These are phyloP conservation scores for Apophysomyces variabilis DNA, from an alignment of 371 early-diverging fungal species.

Conservation along the genomic window DNA sequence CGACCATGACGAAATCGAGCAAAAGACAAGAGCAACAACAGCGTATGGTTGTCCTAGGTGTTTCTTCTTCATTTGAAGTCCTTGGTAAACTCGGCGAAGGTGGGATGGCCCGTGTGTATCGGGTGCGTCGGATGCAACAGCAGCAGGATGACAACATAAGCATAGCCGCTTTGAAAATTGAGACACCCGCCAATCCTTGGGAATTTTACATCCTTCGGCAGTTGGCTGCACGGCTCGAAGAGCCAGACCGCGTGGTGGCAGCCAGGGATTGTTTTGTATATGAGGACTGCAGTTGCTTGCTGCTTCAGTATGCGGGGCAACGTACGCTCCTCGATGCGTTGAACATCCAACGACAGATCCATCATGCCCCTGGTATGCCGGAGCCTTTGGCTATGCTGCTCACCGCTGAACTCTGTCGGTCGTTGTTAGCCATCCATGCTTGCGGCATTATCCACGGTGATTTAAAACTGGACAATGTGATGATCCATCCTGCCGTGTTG, in stretches of 20 bases:
- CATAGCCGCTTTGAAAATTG: constrained; percentile 36
- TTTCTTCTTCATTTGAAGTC: constrained; percentile 15
- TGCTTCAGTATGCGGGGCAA: constrained; percentile 27
- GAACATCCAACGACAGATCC: constrained; percentile 24
- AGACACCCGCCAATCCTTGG: constrained; percentile 45
- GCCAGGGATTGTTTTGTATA: constrained; percentile 24
- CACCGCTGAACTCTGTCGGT: constrained; percentile 27
- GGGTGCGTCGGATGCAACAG: constrained; percentile 14
- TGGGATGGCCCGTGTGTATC: constrained; percentile 43
- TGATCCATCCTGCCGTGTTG: constrained; percentile 16
- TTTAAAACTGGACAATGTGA: constrained; percentile 53
- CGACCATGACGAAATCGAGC: no score
- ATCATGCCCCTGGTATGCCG: constrained; percentile 26
- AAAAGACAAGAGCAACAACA: no score
- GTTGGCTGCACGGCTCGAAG: constrained; percentile 14
- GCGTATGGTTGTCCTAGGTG: no score
- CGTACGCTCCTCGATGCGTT: constrained; percentile 43
- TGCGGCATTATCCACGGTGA: constrained; percentile 49
- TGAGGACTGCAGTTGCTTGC: constrained; percentile 34
- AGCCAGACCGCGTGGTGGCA: constrained; percentile 2
- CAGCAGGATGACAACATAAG: neutral
- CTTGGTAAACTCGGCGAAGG: constrained; percentile 43
- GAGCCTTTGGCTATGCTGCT: constrained; percentile 44
- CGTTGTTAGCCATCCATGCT: constrained; percentile 32
- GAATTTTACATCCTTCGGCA: constrained; percentile 50